phyloP scores from a whole-genome alignment of 257 asterid genomes.

The Solanum paucissectum region DNA sequence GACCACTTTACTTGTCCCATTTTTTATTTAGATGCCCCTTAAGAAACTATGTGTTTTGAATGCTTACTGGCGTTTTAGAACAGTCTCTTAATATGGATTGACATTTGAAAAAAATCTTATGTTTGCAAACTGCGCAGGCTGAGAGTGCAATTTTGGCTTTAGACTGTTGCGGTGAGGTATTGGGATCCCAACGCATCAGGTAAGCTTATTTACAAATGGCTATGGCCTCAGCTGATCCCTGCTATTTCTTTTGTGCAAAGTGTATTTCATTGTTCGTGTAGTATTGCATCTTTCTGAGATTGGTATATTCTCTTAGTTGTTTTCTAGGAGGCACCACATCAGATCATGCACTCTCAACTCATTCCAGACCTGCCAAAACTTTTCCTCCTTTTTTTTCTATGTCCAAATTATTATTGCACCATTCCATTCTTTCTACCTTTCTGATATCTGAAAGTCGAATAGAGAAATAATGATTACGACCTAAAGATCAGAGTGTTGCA shows the following conservation, averaged over 20 bases:
- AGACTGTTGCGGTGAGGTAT: constrained; percentile 73
- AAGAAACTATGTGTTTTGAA: background rate
- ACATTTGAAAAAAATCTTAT: background rate
- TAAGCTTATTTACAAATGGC: constrained; percentile 7
- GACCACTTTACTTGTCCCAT: background rate
- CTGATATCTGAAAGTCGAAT: background rate
- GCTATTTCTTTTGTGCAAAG: background rate
- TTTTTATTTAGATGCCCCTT: background rate
- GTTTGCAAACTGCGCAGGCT: constrained; percentile 36
- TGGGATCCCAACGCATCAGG: constrained; percentile 89
- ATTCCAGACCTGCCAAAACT: background rate
- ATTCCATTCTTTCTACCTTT: background rate
- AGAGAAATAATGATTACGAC: background rate
- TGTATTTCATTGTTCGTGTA: background rate
- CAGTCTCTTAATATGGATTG: background rate
- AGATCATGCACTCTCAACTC: background rate
- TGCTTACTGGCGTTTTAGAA: background rate
- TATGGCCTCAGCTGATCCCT: background rate
- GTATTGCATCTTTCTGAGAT: background rate
- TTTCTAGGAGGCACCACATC: background rate
- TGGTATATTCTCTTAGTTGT: background rate
- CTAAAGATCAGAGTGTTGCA: background rate
- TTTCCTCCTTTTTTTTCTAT: background rate
- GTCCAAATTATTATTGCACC: background rate
- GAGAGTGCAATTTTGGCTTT: constrained; percentile 88